phyloP scores from a whole-genome alignment of 768 basidiomycete species.

The Paxillus rubicundulus region DNA sequence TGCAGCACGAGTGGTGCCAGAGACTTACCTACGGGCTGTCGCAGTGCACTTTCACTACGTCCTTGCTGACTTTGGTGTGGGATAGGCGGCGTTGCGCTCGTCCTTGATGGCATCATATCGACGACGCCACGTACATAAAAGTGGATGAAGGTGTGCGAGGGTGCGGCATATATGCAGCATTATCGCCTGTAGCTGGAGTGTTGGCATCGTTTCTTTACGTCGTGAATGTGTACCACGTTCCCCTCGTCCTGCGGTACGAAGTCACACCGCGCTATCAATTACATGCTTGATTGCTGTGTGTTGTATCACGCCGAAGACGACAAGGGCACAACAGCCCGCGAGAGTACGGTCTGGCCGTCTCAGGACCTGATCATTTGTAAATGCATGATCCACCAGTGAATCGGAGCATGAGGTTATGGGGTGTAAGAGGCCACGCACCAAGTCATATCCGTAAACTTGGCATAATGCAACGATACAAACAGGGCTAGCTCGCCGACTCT shows the following conservation, averaged over 20 bases:
- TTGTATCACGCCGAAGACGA: constrained; percentile 86
- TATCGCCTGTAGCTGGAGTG: constrained; percentile 86
- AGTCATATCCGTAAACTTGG: constrained; percentile 94
- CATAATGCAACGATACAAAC: constrained; percentile 89
- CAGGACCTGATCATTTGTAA: constrained; percentile 65
- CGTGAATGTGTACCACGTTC: too few species aligned
- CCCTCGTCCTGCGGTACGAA: too few species aligned
- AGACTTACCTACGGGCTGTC: too few species aligned
- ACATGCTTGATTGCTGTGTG: constrained; percentile 74
- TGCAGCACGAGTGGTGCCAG: too few species aligned
- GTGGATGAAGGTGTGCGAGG: too few species aligned
- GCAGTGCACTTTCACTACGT: too few species aligned
- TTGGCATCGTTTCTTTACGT: constrained; percentile 14
- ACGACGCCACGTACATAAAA: too few species aligned
- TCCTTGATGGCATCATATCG: too few species aligned
- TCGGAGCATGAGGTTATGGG: not conserved
- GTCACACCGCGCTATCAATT: too few species aligned
- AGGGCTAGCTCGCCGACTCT: constrained; percentile 79
- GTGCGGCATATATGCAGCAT: too few species aligned
- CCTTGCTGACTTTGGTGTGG: too few species aligned
- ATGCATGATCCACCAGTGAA: not conserved
- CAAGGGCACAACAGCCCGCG: constrained; percentile 92
- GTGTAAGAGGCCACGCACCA: constrained; percentile 59
- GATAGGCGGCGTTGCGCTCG: too few species aligned
- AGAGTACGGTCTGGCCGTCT: constrained; percentile 90